A percentile compares a stretch with the other conserved stretches of the same genome.
phyloP scores from a whole-genome alignment of 1,284 basidiomycete species.

The Gomphus bonarii region DNA sequence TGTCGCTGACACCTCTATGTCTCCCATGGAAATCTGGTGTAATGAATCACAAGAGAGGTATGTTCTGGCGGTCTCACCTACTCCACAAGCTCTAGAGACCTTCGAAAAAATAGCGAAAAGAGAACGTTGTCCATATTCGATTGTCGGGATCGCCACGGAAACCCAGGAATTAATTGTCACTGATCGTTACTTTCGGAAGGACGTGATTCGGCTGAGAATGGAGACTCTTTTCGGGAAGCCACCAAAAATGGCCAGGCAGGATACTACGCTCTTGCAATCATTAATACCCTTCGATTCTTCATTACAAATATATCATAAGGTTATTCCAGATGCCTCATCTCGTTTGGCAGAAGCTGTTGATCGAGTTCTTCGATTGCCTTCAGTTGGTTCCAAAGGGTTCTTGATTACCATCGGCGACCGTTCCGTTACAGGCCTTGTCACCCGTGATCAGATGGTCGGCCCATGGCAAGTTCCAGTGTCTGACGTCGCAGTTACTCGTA shows the following conservation, averaged over 20 bases:
- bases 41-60: constrained; percentile 99
- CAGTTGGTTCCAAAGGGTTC: constrained; percentile 94
- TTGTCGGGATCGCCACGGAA: constrained; percentile 81
- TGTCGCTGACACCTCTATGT: constrained; percentile 89
- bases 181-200: constrained; percentile 71
- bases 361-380: constrained; percentile 84
- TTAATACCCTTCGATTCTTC: constrained; percentile 64
- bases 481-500: constrained; percentile 92
- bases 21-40: constrained; percentile 99
- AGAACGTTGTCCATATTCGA: constrained; percentile 87
- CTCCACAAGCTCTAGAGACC: constrained; percentile 30
- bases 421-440: constrained; percentile 88
- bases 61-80: constrained; percentile 77
- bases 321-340: constrained; percentile 28
- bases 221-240: constrained; percentile 94
- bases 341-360: constrained; percentile 50
- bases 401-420: constrained; percentile 98
- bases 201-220: constrained; percentile 89
- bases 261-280: constrained; percentile 41
- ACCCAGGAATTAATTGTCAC: constrained; percentile 84
- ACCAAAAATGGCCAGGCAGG: constrained; percentile 81
- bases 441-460: constrained; percentile 97
- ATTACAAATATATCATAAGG: constrained; percentile 55
- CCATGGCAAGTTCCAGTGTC: constrained; percentile 98
- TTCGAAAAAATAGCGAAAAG: constrained; percentile 79